Conservation (phyloP, 1,284 basidiomycete species). For the Waitea zeae region DNA sequence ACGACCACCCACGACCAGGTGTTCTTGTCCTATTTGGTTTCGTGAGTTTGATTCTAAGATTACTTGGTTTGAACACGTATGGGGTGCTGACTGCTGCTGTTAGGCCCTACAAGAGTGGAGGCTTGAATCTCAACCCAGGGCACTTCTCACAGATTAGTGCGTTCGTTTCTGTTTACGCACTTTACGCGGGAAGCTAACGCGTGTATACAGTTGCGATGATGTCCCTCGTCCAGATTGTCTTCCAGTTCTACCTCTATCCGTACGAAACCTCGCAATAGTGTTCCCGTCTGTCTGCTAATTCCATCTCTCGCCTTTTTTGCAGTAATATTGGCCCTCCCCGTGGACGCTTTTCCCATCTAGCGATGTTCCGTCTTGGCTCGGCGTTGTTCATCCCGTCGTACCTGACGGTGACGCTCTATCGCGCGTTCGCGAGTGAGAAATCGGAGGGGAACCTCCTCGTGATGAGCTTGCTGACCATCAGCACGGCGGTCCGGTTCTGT, state of each 20-base stretch:
- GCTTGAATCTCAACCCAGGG: slow-evolving; percentile 58
- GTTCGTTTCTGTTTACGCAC: slow-evolving; percentile 10
- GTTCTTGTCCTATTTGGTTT: slow-evolving; percentile 69
- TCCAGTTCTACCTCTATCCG: slow-evolving; percentile 77
- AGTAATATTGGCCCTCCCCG: slow-evolving; percentile 52
- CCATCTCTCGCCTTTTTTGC: slow-evolving; percentile 9
- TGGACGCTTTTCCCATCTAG: slow-evolving; percentile 67
- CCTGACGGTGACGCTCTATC: slow-evolving; percentile 53
- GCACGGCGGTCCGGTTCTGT: slow-evolving; percentile 38
- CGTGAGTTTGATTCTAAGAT: slow-evolving; percentile 28
- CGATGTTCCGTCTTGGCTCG: slow-evolving; percentile 72
- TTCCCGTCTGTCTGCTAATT: no score
- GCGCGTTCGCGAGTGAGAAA: slow-evolving; percentile 39
- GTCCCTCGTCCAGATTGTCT: slow-evolving; percentile 69
- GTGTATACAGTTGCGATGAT: slow-evolving; percentile 49
- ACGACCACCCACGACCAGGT: slow-evolving; percentile 76
- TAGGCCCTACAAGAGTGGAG: slow-evolving; percentile 55
- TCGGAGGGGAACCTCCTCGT: slow-evolving; percentile 49
- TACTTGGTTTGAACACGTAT: slow-evolving; percentile 2
- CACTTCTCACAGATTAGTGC: slow-evolving; percentile 71
- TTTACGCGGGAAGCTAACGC: slow-evolving; percentile 7
- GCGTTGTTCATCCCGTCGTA: slow-evolving; percentile 66
- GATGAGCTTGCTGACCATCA: slow-evolving; percentile 30
- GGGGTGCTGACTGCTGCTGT: slow-evolving; percentile 1
- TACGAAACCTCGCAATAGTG: no score